These are phyloP conservation scores for Draba incana DNA, from an alignment of 345 rosid species.

Conservation along the genomic window DNA sequence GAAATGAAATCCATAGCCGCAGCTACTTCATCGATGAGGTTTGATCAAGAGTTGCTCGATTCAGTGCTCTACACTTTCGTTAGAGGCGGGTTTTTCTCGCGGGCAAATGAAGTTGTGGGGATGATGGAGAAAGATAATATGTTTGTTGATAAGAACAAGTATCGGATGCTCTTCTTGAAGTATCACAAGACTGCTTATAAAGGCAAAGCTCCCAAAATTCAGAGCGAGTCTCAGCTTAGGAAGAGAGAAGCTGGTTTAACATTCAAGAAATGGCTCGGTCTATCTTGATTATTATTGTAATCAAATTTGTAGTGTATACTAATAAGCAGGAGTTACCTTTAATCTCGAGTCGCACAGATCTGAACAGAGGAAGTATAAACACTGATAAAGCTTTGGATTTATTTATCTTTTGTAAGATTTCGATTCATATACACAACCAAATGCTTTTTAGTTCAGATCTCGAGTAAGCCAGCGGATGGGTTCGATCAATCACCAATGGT, in stretches of 20 bases:
- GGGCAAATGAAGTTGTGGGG: slow-evolving; percentile 84
- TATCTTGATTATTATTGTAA: slow-evolving; percentile 46
- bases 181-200: slow-evolving; percentile 87
- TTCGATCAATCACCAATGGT: slow-evolving; percentile 11
- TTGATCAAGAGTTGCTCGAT: slow-evolving; percentile 94
- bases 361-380: slow-evolving; percentile 22
- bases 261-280: slow-evolving; percentile 85
- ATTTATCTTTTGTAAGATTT: slow-evolving; percentile 35
- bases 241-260: slow-evolving; percentile 75
- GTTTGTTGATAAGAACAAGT: slow-evolving; percentile 93
- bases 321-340: not conserved
- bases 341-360: not conserved
- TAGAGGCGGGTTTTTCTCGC: slow-evolving; percentile 78
- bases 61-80: slow-evolving; percentile 87
- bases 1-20: slow-evolving; percentile 87
- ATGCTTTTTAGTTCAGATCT: slow-evolving; percentile 26
- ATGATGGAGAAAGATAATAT: slow-evolving; percentile 81
- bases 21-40: slow-evolving; percentile 63
- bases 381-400: slow-evolving; percentile 20
- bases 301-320: not conserved
- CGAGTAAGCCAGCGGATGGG: not conserved
- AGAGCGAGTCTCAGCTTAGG: slow-evolving; percentile 76
- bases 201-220: slow-evolving; percentile 87
- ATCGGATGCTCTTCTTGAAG: slow-evolving; percentile 78
- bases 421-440: slow-evolving; percentile 22